Evolutionary conservation across 83 land plant genomes (phyloP), one percentile per base, ranked within the genome.

Genomic region (Picea mariana): DNA sequence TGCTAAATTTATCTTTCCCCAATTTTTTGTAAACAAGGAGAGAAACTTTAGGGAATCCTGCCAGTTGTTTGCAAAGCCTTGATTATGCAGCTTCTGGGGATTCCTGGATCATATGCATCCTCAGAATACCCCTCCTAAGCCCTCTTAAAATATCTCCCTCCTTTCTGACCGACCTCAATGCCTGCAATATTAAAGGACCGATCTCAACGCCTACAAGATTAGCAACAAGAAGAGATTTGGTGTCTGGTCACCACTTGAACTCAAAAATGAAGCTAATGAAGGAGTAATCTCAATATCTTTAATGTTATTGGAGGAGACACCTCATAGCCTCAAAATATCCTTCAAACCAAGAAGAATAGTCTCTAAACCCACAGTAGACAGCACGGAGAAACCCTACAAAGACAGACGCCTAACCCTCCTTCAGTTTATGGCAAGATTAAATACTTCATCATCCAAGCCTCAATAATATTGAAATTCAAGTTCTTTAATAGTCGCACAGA

Each of bases 381-480:
- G 34, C 18, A 84, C 40, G 7, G 88, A 88, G 44, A 0, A 27
- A 27, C 31, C 31, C 31, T 27, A 0, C 31, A 27, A 27, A 27
- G 31, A 1, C 0, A 27, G 31, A 27, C 31, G 1, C 31, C 31
- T 27, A 27, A 27, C 69, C 6, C 75, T 81, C 86, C 83, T 88
- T 85, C 89, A 85, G 16, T 58, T 72, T 17, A 38, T 72, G 9
- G 89, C 75, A 27, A 85, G 78, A 18, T 66, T 49, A 49, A 85
- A 82, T 52, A 72, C 83, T 26, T 85, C 88, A 63, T 88, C 89
- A 67, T 85, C 88, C 85, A 88, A 67, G 60, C 89, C 88, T 88
- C 89, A 88, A 58, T 88, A 88, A 67, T 27, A 0, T 27, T 27
- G 31, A 27, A 27, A 27, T 27, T 27, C 31, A 27, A 27, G 31